Percentiles rank a stretch among this genome's conserved stretches.
These are phyloP conservation scores for Nannochloris sp. DNA, from an alignment of 139 green algal species.

Conservation along the genomic window DNA sequence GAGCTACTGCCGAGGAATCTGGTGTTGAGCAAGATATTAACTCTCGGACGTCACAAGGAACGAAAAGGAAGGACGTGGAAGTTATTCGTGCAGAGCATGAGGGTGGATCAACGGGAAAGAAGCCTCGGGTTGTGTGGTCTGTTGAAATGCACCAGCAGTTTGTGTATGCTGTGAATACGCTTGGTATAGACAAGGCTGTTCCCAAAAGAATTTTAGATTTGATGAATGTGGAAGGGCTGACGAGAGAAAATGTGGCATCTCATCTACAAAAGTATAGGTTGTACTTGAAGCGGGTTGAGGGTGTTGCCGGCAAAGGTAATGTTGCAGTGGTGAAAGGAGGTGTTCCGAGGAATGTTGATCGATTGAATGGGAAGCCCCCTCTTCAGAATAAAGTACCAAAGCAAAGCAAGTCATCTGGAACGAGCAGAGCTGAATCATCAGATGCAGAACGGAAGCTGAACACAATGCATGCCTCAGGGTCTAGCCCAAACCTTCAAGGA, in stretches of 20 bases:
- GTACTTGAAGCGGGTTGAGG: constrained; percentile 76
- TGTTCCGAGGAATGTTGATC: too few species aligned
- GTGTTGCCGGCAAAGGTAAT: background rate
- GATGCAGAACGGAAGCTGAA: too few species aligned
- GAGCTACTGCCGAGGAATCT: constrained; percentile 8
- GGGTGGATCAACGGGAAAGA: constrained; percentile 53
- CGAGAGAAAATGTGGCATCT: constrained; percentile 89
- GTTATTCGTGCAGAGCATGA: constrained; percentile 16
- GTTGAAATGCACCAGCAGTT: constrained; percentile 95
- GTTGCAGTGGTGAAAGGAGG: background rate
- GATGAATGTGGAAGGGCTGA: constrained; percentile 89
- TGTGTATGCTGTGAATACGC: constrained; percentile 84
- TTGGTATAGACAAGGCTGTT: constrained; percentile 94
- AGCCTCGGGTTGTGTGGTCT: constrained; percentile 86
- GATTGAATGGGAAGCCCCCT: background rate
- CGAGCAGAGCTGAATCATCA: too few species aligned
- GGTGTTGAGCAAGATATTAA: constrained; percentile 1
- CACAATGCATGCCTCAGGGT: too few species aligned
- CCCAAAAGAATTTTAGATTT: constrained; percentile 96
- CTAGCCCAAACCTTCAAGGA: too few species aligned
- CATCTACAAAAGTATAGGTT: constrained; percentile 94
- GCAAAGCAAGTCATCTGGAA: background rate
- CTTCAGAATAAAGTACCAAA: background rate
- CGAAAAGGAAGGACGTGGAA: constrained; percentile 18
- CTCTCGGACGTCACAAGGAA: constrained; percentile 7